These are phyloP conservation scores for Boletus bicolor DNA, from an alignment of 768 basidiomycete species.

Conservation along the genomic window DNA sequence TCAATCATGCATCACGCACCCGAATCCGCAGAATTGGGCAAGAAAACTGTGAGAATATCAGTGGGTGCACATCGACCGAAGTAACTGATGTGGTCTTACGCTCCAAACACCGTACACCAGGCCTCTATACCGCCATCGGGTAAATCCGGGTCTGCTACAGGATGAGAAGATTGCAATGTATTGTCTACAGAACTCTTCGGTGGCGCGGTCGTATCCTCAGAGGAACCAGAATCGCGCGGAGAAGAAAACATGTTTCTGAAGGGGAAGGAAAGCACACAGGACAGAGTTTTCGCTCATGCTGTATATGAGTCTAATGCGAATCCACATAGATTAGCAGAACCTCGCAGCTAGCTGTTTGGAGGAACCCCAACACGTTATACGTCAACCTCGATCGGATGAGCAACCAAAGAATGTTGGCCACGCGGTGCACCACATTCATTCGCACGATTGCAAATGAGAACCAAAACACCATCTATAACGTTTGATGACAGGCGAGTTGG, in stretches of 20 bases:
- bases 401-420: neutral
- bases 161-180: neutral
- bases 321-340: neutral
- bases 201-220: neutral
- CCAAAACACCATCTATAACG: neutral
- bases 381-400: neutral
- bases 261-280: neutral
- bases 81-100: slow-evolving; percentile 9
- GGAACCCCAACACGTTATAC: neutral
- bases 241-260: slow-evolving; percentile 1
- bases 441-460: neutral
- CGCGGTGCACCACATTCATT: neutral
- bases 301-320: neutral
- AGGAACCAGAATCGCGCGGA: neutral
- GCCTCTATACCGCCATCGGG: slow-evolving; percentile 21
- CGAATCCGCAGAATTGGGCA: slow-evolving; percentile 25
- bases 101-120: slow-evolving; percentile 27
- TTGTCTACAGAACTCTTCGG: neutral
- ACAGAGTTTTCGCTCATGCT: neutral
- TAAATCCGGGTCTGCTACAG: neutral
- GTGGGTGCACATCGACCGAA: neutral
- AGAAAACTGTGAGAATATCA: slow-evolving; percentile 20
- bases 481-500: neutral
- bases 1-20: slow-evolving; percentile 6
- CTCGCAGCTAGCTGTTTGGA: no score